These are phyloP conservation scores for Astrocystis sublimbata DNA, from an alignment of 495 filamentous ascomycete species.

Conservation along the genomic window DNA sequence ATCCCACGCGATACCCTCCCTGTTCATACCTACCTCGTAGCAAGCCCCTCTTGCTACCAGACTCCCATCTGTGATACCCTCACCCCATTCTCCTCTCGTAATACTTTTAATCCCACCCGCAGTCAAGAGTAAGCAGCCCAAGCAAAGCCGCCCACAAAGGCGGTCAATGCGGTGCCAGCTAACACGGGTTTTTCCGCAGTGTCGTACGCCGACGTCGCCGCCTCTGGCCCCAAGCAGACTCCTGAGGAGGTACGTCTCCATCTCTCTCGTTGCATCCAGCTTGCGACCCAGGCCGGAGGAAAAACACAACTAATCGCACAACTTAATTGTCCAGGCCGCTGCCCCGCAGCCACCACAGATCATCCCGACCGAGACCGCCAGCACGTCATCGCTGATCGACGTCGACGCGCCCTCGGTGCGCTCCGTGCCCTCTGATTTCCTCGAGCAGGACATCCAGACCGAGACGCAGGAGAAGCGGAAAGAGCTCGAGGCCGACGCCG, in stretches of 20 bases:
- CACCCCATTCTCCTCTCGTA: not conserved
- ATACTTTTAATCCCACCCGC: not conserved
- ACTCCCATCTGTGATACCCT: not conserved
- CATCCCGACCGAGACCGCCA: slow-evolving; percentile 58
- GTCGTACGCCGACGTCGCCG: slow-evolving; percentile 77
- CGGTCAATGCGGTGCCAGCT: not conserved
- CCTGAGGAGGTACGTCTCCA: slow-evolving; percentile 62
- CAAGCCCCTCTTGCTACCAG: not conserved
- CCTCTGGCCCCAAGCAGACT: slow-evolving; percentile 70
- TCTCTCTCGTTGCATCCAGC: not conserved
- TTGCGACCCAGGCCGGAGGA: not conserved
- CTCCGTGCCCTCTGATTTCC: slow-evolving; percentile 67
- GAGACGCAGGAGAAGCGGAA: slow-evolving; percentile 65
- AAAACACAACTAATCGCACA: slow-evolving; percentile 8
- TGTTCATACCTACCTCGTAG: too few species aligned
- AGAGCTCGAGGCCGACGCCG: slow-evolving; percentile 44
- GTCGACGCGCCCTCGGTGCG: slow-evolving; percentile 73
- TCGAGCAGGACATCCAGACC: slow-evolving; percentile 65
- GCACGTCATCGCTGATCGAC: slow-evolving; percentile 66
- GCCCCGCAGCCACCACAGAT: slow-evolving; percentile 66
- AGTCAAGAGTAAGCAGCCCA: not conserved
- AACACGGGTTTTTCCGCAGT: slow-evolving; percentile 40
- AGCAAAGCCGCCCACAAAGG: too few species aligned
- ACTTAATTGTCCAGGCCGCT: slow-evolving; percentile 46
- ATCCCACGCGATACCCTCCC: not conserved